Percentiles rank a stretch among this genome's conserved stretches.
phyloP scores from a whole-genome alignment of 192 early-diverging fungal species.

The Gorgonomyces haynaldii region DNA sequence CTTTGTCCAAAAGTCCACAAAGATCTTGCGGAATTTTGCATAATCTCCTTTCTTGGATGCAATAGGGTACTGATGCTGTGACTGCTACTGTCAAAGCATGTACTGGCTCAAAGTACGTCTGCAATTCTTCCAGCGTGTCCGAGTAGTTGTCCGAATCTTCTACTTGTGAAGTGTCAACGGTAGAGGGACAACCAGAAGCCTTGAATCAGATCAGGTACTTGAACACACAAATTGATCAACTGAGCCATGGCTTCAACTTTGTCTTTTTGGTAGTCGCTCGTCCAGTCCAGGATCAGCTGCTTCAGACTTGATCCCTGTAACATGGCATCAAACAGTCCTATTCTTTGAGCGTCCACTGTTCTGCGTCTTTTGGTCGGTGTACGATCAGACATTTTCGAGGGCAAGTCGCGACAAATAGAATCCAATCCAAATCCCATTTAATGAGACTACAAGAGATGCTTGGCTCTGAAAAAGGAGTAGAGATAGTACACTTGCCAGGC shows the following conservation, averaged over 20 bases:
- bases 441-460: no score
- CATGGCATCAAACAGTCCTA: no score
- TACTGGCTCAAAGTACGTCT: slow-evolving; percentile 49
- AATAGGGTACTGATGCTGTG: slow-evolving; percentile 63
- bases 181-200: slow-evolving; percentile 44
- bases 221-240: slow-evolving; percentile 64
- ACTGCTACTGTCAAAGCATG: slow-evolving; percentile 13
- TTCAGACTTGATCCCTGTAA: no score
- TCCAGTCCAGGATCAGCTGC: slow-evolving; percentile 69
- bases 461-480: no score
- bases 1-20: slow-evolving; percentile 54
- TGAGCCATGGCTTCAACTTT: slow-evolving; percentile 46
- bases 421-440: no score
- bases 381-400: no score
- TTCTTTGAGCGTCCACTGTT: no score
- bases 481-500: no score
- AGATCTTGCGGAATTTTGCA: slow-evolving; percentile 53
- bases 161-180: slow-evolving; percentile 26
- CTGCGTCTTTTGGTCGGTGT: no score
- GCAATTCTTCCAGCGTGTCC: slow-evolving; percentile 45
- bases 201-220: slow-evolving; percentile 32
- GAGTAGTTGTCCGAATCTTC: slow-evolving; percentile 47
- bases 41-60: slow-evolving; percentile 39
- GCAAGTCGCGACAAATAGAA: no score
- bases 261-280: slow-evolving; percentile 45